Conservation (phyloP, 2,329 filamentous ascomycete species). For the Aspergillus unguis region DNA sequence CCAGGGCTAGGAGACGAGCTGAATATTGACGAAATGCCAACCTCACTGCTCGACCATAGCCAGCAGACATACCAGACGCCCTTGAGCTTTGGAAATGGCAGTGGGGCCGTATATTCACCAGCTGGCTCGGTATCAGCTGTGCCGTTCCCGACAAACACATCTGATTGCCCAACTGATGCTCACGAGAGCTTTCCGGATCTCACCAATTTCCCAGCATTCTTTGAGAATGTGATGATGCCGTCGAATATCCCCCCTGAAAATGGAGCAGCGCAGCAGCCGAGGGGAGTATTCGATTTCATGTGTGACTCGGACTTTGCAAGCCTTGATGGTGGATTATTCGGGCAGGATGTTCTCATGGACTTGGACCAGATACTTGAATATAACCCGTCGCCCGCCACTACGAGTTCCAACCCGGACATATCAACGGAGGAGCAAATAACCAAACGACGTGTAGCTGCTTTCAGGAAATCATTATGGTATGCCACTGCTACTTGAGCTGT, state of each 20-base stretch:
- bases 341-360: not conserved
- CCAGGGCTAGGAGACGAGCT: not conserved
- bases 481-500: not conserved
- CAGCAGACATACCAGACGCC: not conserved
- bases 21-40: too few relatives aligned
- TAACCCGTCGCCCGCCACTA: not conserved
- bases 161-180: not conserved
- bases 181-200: not conserved
- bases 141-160: not conserved
- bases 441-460: conserved; percentile 1
- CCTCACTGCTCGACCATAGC: not conserved
- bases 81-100: not conserved
- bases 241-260: not conserved
- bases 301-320: not conserved
- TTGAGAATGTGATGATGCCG: conserved; percentile 5
- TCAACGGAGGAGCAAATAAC: not conserved
- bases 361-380: conserved; percentile 3
- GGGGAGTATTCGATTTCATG: conserved; percentile 9
- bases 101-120: not conserved
- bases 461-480: conserved; percentile 4
- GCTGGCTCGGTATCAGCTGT: not conserved
- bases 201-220: conserved; percentile 4
- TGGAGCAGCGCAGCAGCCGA: not conserved
- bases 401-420: not conserved
- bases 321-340: not conserved